Evolutionary conservation across 768 basidiomycete genomes (phyloP).

Genomic region (Mycena galopus): DNA sequence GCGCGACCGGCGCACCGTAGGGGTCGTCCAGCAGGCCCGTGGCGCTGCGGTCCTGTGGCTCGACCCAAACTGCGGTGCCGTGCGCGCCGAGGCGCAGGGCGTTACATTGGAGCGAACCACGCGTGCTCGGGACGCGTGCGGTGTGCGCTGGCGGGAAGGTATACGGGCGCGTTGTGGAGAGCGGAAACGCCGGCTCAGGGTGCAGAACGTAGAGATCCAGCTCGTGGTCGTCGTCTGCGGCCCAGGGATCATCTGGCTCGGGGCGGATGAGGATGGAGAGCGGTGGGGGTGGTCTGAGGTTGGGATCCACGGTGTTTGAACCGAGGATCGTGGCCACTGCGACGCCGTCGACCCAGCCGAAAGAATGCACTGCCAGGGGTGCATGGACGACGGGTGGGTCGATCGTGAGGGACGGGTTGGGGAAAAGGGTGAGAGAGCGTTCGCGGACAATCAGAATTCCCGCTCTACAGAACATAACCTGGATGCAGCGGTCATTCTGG

Average conservation of each 20-base stretch:
- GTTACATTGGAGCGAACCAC: constrained; percentile 68
- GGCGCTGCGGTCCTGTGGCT: constrained; percentile 61
- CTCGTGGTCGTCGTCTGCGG: constrained; percentile 53
- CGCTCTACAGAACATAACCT: constrained; percentile 61
- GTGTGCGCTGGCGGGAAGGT: constrained; percentile 63
- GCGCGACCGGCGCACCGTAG: constrained; percentile 27
- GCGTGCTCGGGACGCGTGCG: constrained; percentile 53
- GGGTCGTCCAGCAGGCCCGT: constrained; percentile 52
- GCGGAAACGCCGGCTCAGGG: constrained; percentile 48
- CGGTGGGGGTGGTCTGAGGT: constrained; percentile 25
- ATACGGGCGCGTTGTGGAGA: constrained; percentile 44
- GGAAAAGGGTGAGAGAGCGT: constrained; percentile 69
- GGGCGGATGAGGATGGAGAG: constrained; percentile 69
- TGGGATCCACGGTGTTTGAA: not conserved
- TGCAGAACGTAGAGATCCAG: constrained; percentile 67
- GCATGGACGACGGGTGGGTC: constrained; percentile 43
- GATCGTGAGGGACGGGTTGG: constrained; percentile 54
- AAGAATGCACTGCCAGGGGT: constrained; percentile 61
- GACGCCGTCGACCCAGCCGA: constrained; percentile 78
- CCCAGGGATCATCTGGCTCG: constrained; percentile 74
- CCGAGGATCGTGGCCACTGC: constrained; percentile 48
- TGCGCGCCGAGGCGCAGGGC: constrained; percentile 65
- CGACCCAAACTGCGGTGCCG: constrained; percentile 75
- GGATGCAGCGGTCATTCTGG: constrained; percentile 66
- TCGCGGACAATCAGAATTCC: constrained; percentile 71